Evolutionary conservation across 2,329 filamentous ascomycete species (phyloP), one percentile per base, ranked within the genome.

Genomic region (Juglanconis sp.): DNA sequence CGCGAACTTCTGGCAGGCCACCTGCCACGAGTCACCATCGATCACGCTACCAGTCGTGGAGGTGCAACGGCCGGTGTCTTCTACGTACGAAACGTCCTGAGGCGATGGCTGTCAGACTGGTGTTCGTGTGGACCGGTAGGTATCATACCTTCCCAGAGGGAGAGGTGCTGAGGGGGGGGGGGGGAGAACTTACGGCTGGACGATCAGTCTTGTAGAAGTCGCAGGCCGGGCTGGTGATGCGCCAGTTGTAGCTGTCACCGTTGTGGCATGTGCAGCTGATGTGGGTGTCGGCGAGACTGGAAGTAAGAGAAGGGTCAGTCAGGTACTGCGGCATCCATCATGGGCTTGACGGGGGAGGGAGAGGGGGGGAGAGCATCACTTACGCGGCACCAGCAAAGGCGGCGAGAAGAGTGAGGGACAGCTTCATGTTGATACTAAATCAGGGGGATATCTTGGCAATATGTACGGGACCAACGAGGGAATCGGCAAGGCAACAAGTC

Each of bases 191-290:
- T 32, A 62, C 60, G 5, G 51, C 8, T 46, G 62, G 62, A 49
- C 49, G 54, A 54, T 57, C 59, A 47, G 30, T 15, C 17, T 58
- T 53, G 58, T 67, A 67, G 9, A 61, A 48, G 42, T 58, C 53
- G 53, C 65, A 67, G 3, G 65, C 65, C 34, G 65, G 62, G 51
- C n/a, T 38, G 50, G 62, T 65, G 56, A 67, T 66, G 49, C 65
- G 64, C 65, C 65, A 67, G 61, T 66, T 67, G 61, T 65, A 67
- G 61, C 65, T 62, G 46, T 66, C 62, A 54, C 65, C 65, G 60
- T 67, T 67, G 64, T 63, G 42, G 61, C 65, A 67, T 9, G 57
- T 53, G 53, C 65, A 67, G 63, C 46, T 65, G 31, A 56, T 54
- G 56, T 70, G 67, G 9, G 65, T 55, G 50, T 69, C 48, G 47